Base-by-base conservation (phyloP, 495 filamentous ascomycete genomes). In the Cercophora sp. region DNA sequence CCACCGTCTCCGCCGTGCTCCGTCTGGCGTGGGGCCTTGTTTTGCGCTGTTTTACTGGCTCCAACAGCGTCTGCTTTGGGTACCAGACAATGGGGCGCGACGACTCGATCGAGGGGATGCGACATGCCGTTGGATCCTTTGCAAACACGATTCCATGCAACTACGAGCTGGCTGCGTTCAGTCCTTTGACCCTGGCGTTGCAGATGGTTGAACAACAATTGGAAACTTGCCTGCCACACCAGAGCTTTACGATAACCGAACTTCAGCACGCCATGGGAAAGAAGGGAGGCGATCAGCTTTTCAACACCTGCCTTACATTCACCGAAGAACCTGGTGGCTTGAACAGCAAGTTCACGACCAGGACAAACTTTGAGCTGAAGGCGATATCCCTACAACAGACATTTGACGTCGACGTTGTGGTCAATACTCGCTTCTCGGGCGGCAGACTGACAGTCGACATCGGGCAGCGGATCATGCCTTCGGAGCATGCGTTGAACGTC, bases 11-110 rank as follows among this genome's bases (percentile, higher is more conserved):
- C 3, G 59, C 66, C 1, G 47, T 77, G 23, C 59, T 77, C n/a
- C 66, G 66, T n/a, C 66, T 75, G n/a, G 74, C 74, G 1, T 77
- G 74, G 74, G 66, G 61, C 3, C 60, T 77, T 20, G 46, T 76
- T 6, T 54, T 77, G 8, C 65, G 73, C n/a, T 70, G 65, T 40
- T 77, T 70, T 40, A 66, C 68, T 0, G 70, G 73, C 4, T 62
- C 54, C 6, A 62, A 69, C 39, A 59, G 61, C 5, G 65, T 76
- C 10, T 73, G 66, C 52, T 77, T 74, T 42, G 74, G 74, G 1
- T 74, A 64, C 53, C 70, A 69, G 37, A 65, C 70, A 3, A 54
- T 57, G 2, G 74, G 74, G 40, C 67, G 74, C n/a, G 67, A 71
- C 22, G 59, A 70, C 16, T 64, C 70, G 0, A 53, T 72, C 15